These are phyloP conservation scores for Phytophthora sp. DNA, from an alignment of 352 stramenopile genomes.

Conservation along the genomic window DNA sequence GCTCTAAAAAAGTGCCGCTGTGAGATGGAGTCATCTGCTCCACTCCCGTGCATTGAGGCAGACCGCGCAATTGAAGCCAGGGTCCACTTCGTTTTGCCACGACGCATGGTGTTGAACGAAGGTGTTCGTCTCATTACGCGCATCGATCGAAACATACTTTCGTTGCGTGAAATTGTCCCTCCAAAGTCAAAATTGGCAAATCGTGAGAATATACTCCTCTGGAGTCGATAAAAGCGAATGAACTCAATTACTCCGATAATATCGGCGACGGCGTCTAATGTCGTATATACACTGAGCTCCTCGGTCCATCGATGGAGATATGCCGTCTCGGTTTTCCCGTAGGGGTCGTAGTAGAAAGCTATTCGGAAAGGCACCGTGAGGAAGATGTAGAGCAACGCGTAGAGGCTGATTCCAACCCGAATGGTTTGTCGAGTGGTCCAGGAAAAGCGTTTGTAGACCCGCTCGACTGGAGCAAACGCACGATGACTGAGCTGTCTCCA, in stretches of 20 bases:
- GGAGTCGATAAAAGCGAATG: conserved; percentile 10
- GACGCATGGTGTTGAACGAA: conserved; percentile 6
- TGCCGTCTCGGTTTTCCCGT: background rate
- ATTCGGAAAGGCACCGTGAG: conserved; percentile 26
- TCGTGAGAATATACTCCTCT: conserved; percentile 2
- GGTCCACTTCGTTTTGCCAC: conserved; percentile 26
- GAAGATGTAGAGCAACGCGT: conserved; percentile 22
- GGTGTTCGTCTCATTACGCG: background rate
- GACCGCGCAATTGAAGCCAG: conserved; percentile 9
- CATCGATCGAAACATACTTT: background rate
- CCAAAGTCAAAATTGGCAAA: conserved; percentile 13
- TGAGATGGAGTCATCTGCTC: conserved; percentile 1
- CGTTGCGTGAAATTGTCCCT: background rate
- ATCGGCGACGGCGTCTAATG: conserved; percentile 15
- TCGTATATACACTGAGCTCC: conserved; percentile 13
- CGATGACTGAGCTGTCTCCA: background rate
- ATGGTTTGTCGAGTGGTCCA: conserved; percentile 23
- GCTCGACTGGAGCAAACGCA: background rate
- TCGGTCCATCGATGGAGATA: conserved; percentile 7
- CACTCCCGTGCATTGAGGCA: background rate
- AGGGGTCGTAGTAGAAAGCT: conserved; percentile 31
- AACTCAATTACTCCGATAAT: conserved; percentile 23
- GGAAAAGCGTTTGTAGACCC: conserved; percentile 2
- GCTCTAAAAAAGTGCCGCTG: background rate
- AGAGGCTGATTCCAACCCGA: conserved; percentile 10